These are phyloP conservation scores for Exophiala oligosperma DNA, from an alignment of 2,329 filamentous ascomycete genomes.

Conservation along the genomic window DNA sequence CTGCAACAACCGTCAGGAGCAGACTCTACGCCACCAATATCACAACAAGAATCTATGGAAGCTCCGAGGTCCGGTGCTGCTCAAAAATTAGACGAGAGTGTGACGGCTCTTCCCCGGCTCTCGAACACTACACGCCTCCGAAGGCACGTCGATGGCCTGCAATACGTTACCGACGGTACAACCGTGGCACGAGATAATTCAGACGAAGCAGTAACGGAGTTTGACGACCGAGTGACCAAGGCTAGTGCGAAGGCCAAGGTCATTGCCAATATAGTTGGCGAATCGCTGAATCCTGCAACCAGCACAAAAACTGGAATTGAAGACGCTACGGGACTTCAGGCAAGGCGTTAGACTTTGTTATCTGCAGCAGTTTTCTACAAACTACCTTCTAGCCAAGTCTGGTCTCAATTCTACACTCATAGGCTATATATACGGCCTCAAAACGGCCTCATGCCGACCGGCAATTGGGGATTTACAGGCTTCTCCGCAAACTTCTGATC, in stretches of 20 bases:
- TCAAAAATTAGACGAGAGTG: slow-evolving; percentile 5
- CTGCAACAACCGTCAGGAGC: slow-evolving; percentile 21
- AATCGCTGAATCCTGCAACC: slow-evolving; percentile 36
- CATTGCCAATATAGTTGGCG: slow-evolving; percentile 69
- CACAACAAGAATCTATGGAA: not conserved
- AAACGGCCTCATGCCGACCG: not conserved
- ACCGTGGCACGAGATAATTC: slow-evolving; percentile 78
- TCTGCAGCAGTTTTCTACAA: not conserved
- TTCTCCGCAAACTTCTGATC: slow-evolving; percentile 17
- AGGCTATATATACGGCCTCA: not conserved
- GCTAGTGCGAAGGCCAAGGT: slow-evolving; percentile 83
- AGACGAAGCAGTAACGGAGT: slow-evolving; percentile 86
- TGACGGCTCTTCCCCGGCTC: slow-evolving; percentile 31
- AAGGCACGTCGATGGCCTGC: slow-evolving; percentile 74
- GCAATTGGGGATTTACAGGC: slow-evolving; percentile 3
- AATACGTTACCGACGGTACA: slow-evolving; percentile 74
- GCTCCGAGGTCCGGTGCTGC: not conserved
- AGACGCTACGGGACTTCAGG: slow-evolving; percentile 32
- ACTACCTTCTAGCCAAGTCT: not conserved
- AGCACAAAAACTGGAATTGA: slow-evolving; percentile 27
- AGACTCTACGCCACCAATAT: slow-evolving; percentile 3
- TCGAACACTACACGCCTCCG: slow-evolving; percentile 64
- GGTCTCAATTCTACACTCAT: not conserved
- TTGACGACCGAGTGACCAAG: slow-evolving; percentile 83
- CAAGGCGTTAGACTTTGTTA: slow-evolving; percentile 50